Percentiles rank a stretch among this genome's conserved stretches.
Conservation (phyloP, 176 grass and related monocot species). For the Carex cristatella region DNA sequence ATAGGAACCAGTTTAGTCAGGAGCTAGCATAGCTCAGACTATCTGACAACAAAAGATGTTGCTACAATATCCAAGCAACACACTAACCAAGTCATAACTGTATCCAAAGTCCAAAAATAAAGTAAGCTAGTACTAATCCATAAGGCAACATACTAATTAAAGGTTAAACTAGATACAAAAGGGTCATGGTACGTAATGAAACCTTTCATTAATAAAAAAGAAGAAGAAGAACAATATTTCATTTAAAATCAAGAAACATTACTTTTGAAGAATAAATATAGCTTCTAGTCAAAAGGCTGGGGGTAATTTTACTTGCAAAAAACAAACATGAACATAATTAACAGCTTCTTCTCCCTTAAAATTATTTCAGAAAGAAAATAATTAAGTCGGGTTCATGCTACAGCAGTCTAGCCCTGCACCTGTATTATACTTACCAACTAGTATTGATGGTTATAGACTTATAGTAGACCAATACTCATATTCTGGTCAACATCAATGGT, state of each 20-base stretch:
- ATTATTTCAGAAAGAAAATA: neutral
- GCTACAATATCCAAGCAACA: too few relatives aligned
- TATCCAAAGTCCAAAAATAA: too few relatives aligned
- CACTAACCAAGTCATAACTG: too few relatives aligned
- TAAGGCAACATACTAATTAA: too few relatives aligned
- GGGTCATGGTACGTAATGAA: too few relatives aligned
- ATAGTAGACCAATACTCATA: neutral
- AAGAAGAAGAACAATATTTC: neutral
- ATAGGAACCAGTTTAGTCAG: too few relatives aligned
- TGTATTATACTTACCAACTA: neutral
- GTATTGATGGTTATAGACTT: too few relatives aligned
- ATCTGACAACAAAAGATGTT: too few relatives aligned
- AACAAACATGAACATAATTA: too few relatives aligned
- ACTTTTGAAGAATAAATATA: neutral
- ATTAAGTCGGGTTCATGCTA: neutral
- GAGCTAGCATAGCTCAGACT: too few relatives aligned
- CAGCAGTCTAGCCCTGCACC: neutral
- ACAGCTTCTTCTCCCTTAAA: neutral
- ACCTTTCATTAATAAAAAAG: neutral
- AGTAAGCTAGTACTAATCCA: too few relatives aligned
- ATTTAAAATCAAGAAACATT: neutral
- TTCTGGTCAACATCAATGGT: neutral
- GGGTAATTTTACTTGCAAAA: neutral
- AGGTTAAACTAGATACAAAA: too few relatives aligned
- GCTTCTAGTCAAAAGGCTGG: neutral